Evolutionary conservation across 1,284 basidiomycete species (phyloP).

Genomic region (Pulveroboletus sp.): DNA sequence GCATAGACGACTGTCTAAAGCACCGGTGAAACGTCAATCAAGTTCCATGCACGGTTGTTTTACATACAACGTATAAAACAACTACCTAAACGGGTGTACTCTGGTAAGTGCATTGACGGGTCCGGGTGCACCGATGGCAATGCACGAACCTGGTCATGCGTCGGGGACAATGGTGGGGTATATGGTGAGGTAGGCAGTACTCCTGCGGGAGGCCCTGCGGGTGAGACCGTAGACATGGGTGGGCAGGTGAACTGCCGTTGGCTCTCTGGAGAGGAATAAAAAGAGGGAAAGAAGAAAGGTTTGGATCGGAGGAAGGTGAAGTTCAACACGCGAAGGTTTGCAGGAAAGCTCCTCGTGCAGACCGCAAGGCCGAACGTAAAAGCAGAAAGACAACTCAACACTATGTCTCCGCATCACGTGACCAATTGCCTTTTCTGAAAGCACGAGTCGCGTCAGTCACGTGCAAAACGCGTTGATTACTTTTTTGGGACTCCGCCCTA

Average conservation of each 20-base stretch:
- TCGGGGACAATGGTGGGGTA: slow-evolving; percentile 33
- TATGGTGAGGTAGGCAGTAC: slow-evolving; percentile 23
- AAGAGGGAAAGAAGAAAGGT: slow-evolving; percentile 4
- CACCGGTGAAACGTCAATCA: slow-evolving; percentile 10
- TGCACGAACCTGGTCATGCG: slow-evolving; percentile 41
- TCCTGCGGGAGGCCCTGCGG: slow-evolving; percentile 33
- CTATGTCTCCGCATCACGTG: slow-evolving; percentile 17
- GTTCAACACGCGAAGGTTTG: slow-evolving; percentile 21
- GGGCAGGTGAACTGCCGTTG: slow-evolving; percentile 25
- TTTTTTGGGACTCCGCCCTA: slow-evolving; percentile 33
- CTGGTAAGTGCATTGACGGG: slow-evolving; percentile 26
- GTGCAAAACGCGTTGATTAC: slow-evolving; percentile 33
- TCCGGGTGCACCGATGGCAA: slow-evolving; percentile 13
- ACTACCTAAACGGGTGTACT: slow-evolving; percentile 43
- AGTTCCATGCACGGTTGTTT: slow-evolving; percentile 8
- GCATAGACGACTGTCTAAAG: slow-evolving; percentile 71
- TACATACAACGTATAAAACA: slow-evolving; percentile 69
- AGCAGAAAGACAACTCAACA: slow-evolving; percentile 13
- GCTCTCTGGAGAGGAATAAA: slow-evolving; percentile 6
- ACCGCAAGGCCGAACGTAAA: slow-evolving; percentile 27
- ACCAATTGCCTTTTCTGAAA: slow-evolving; percentile 17
- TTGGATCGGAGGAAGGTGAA: slow-evolving; percentile 19
- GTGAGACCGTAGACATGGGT: slow-evolving; percentile 28
- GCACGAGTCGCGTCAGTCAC: slow-evolving; percentile 29
- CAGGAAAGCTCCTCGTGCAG: slow-evolving; percentile 28